Evolutionary conservation across 2,329 filamentous ascomycete species (phyloP), one percentile per base, ranked within the genome.

Genomic region (Diaporthe humulicola): DNA sequence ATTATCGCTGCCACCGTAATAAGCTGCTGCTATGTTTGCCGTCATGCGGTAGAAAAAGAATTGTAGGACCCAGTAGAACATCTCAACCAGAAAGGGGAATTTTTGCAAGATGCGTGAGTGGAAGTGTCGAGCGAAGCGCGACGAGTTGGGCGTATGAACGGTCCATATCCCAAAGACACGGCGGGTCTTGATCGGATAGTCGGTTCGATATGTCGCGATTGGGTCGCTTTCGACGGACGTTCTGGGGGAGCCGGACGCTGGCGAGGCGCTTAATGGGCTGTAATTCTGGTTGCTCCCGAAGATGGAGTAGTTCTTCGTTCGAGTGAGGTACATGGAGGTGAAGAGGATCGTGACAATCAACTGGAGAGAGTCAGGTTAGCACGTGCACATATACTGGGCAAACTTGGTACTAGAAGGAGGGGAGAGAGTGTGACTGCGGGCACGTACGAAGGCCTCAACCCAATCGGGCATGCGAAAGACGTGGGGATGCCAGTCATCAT

Each of bases 61-160:
- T 79, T 91, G 93, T 78, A 93, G 86, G 57, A 88, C 86, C 92
- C 92, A 94, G 84, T 94, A 94, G 81, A 93, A 93, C 91, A 94
- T 93, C 82, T 94, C 92, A 66, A 94, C 87, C 72, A 94, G 82
- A 80, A 94, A 94, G 6, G 92, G 92, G 77, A 91, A 92, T 78
- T 91, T 91, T 78, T 90, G 87, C 66, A 93, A 82, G 70, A 92
- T 84, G 36, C 90, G 86, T 74, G 89, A 91, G 81, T 92, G 90
- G 57, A 89, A 79, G 79, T 92, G 84, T 72, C 88, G 83, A 67
- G 87, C 85, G 81, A 92, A 92, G 17, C 89, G 87, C 30, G 88
- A 89, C 6, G 90, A 89, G 77, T 90, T 91, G 19, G 89, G 90
- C 4, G 86, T 90, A 14, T 83, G 78, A 15, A 83, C 76, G 17